Base-by-base conservation (phyloP, 2,329 filamentous ascomycete genomes). In the Anisogramma anomala region DNA sequence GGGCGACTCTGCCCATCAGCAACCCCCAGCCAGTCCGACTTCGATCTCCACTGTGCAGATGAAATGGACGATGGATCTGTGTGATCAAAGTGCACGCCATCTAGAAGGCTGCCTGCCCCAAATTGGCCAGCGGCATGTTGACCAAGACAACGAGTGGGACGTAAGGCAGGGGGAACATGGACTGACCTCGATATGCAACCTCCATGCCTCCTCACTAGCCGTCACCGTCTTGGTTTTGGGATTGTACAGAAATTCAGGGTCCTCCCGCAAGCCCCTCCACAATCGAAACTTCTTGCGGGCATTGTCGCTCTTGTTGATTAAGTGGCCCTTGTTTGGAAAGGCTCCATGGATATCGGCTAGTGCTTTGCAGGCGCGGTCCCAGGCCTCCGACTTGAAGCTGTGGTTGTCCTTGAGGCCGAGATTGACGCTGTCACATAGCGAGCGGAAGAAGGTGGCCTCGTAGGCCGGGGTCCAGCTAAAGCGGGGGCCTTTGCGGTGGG, bases 241-340 rank as follows among this genome's bases (percentile, higher is more conserved):
- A 46, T 74, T 71, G 51, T 77, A 77, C 3, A 65, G 54, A 43
- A 77, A 77, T 10, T 72, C 69, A 2, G 69, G 67, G 43, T 77
- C 66, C 53, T 77, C 73, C 18, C 72, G 62, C 49, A 77, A 56
- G 17, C 72, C 71, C 14, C 73, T 60, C 73, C 73, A 77, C 39
- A 77, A 60, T n/a, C 73, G 69, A 47, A 77, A 77, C 51, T 73
- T 71, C 56, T 77, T 77, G 37, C 73, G 66, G 45, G 73, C 73
- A 55, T 77, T 77, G 58, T 77, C 73, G 48, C 71, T 74, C 59
- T 77, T 77, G 61, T 77, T 77, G 56, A 77, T 74, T 26, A 77
- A 67, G 41, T 77, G 73, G 50, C 66, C 69, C 58, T 77, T 77
- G 47, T 72, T 67, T n/a, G 72, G 71, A 48, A 66, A 74, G 33